Percentiles rank a stretch among this genome's conserved stretches.
Evolutionary conservation across 2,329 filamentous ascomycete species (phyloP).

Genomic region (Diaporthe velutina): DNA sequence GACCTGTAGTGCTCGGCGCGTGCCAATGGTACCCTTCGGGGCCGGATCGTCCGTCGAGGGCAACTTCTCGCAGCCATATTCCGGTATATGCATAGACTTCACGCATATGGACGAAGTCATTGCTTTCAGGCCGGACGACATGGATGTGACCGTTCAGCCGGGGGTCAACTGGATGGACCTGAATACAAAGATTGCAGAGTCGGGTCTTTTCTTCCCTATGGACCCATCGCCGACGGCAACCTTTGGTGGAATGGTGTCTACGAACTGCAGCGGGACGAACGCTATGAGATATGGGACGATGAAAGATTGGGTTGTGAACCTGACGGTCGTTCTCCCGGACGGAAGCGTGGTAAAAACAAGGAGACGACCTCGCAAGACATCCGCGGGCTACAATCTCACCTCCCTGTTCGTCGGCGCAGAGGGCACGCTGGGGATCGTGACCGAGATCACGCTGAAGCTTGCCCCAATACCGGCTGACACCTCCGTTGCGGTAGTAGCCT

Average conservation of each 20-base stretch:
- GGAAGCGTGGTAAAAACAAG: constrained; percentile 79
- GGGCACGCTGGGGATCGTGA: constrained; percentile 78
- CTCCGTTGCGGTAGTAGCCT: constrained; percentile 74
- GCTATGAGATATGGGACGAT: constrained; percentile 78
- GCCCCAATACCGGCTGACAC: constrained; percentile 73
- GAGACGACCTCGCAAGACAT: constrained; percentile 74
- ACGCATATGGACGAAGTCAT: constrained; percentile 76
- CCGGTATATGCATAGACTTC: constrained; percentile 79
- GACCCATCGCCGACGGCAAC: constrained; percentile 75
- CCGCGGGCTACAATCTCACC: constrained; percentile 80
- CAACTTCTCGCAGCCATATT: constrained; percentile 76
- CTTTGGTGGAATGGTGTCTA: constrained; percentile 73
- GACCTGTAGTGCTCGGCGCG: constrained; percentile 71
- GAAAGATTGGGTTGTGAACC: constrained; percentile 80
- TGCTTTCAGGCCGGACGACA: constrained; percentile 73
- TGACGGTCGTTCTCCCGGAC: constrained; percentile 79
- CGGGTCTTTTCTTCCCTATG: constrained; percentile 76
- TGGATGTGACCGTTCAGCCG: constrained; percentile 80
- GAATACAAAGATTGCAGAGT: constrained; percentile 73
- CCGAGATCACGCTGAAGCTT: constrained; percentile 77
- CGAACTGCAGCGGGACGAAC: constrained; percentile 74
- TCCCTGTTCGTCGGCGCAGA: constrained; percentile 78
- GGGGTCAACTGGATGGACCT: constrained; percentile 77
- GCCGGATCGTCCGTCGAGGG: constrained; percentile 81
- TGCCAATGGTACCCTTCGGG: constrained; percentile 81